A percentile compares a stretch with the other conserved stretches of the same genome.
These are phyloP conservation scores for Coccomyxa subellipsoidea DNA, from an alignment of 163 green algal genomes.

Conservation along the genomic window DNA sequence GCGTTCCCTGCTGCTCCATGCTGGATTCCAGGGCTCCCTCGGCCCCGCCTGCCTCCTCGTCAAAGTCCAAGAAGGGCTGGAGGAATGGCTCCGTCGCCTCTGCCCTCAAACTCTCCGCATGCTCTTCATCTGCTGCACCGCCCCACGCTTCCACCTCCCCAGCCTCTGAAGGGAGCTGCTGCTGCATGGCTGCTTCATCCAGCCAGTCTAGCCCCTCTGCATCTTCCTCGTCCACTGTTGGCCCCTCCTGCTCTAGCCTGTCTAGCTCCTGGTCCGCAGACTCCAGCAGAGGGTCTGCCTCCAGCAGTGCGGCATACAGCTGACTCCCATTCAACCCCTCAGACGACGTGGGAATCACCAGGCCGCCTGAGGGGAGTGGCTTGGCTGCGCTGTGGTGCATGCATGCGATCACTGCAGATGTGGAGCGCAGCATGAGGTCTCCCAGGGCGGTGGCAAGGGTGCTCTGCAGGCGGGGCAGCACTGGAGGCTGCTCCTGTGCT, in stretches of 20 bases:
- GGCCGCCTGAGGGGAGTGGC: too few relatives aligned
- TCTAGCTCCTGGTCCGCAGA: neutral
- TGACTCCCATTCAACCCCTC: neutral
- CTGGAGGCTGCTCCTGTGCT: neutral
- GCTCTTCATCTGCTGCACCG: neutral
- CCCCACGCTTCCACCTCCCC: neutral
- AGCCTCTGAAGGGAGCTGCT: neutral
- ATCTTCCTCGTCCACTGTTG: neutral
- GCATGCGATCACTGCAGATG: neutral
- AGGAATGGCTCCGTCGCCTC: neutral
- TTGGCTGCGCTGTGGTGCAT: neutral
- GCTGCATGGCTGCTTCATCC: neutral
- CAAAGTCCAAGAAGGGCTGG: conserved; percentile 4
- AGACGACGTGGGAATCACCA: neutral
- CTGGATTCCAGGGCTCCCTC: neutral
- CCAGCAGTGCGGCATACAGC: neutral
- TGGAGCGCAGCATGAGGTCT: neutral
- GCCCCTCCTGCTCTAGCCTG: neutral
- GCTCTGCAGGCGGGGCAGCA: neutral
- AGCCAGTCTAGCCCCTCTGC: neutral
- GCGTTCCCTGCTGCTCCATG: neutral
- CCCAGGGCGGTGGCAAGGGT: neutral
- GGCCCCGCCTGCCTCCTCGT: neutral
- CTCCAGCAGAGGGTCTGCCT: neutral
- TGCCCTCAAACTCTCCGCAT: neutral